A percentile compares a stretch with the other conserved stretches of the same genome.
These are phyloP conservation scores for Ulmus americana DNA, from an alignment of 331 rosid genomes.

Conservation along the genomic window DNA sequence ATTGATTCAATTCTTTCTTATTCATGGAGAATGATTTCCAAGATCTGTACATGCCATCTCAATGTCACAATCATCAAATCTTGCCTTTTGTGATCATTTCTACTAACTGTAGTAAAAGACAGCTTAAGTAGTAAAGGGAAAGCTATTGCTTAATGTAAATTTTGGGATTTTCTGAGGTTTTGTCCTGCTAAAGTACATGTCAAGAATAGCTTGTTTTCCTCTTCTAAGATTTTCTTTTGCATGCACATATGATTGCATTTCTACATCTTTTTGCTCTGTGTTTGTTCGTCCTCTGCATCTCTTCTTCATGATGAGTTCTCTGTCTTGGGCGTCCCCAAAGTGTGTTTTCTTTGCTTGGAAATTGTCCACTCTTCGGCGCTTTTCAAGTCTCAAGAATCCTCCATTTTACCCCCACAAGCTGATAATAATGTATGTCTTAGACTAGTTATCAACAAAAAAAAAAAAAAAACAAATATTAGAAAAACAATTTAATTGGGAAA, in stretches of 20 bases:
- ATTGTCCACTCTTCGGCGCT: neutral
- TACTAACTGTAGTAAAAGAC: no score
- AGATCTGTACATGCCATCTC: neutral
- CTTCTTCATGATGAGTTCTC: neutral
- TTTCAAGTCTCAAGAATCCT: neutral
- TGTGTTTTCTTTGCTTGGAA: neutral
- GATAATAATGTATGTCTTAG: neutral
- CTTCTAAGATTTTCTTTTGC: no score
- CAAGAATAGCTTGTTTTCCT: no score
- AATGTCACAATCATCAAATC: no score
- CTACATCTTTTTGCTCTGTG: no score
- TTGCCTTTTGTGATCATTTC: no score
- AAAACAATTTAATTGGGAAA: no score
- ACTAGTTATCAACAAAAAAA: neutral
- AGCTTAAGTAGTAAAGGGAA: no score
- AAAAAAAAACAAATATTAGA: neutral
- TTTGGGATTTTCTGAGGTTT: no score
- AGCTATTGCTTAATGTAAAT: no score
- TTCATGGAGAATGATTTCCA: neutral
- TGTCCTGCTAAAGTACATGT: no score
- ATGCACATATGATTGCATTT: no score
- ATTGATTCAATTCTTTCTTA: conserved; percentile 28
- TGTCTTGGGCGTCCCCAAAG: neutral
- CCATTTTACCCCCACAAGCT: neutral
- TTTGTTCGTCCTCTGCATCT: neutral